Percentiles rank a stretch among this genome's conserved stretches.
Conservation (phyloP, 805 yeast species). For the Pichia occidentalis region DNA sequence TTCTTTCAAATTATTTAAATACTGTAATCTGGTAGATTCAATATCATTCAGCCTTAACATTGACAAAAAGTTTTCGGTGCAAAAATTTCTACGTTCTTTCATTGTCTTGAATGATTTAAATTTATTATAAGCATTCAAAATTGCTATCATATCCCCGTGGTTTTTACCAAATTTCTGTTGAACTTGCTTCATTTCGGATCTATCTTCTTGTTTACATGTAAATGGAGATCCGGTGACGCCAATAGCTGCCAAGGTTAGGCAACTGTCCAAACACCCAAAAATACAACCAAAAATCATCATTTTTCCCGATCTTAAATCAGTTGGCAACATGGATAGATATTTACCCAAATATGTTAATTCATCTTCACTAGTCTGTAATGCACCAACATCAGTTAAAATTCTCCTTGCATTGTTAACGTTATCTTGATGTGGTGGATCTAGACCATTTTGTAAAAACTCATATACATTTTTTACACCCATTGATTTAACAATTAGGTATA, state of each 20-base stretch:
- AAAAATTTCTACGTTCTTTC: slow-evolving; percentile 35
- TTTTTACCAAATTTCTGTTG: slow-evolving; percentile 38
- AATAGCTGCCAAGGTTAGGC: slow-evolving; percentile 76
- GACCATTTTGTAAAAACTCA: slow-evolving; percentile 61
- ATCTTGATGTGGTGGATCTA: slow-evolving; percentile 68
- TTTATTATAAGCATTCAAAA: slow-evolving; percentile 49
- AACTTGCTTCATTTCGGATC: slow-evolving; percentile 54
- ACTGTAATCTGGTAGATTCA: slow-evolving; percentile 62
- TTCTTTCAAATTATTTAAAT: slow-evolving; percentile 63
- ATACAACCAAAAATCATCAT: slow-evolving; percentile 71
- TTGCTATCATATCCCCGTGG: slow-evolving; percentile 72
- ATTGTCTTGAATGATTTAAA: slow-evolving; percentile 34
- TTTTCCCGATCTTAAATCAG: slow-evolving; percentile 82
- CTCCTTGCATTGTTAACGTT: slow-evolving; percentile 47
- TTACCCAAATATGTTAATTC: slow-evolving; percentile 70
- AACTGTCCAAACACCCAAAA: slow-evolving; percentile 72
- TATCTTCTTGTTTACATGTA: slow-evolving; percentile 48
- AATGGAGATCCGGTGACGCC: slow-evolving; percentile 73
- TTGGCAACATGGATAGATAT: slow-evolving; percentile 75
- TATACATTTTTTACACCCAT: slow-evolving; percentile 77
- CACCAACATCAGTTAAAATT: slow-evolving; percentile 64
- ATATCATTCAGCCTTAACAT: slow-evolving; percentile 64
- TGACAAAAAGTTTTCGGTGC: slow-evolving; percentile 56
- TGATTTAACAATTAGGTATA: slow-evolving; percentile 77
- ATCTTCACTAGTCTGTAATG: slow-evolving; percentile 37